A percentile compares a stretch with the other conserved stretches of the same genome.
These are phyloP conservation scores for Laguncularia racemosa DNA, from an alignment of 345 rosid genomes.

Conservation along the genomic window DNA sequence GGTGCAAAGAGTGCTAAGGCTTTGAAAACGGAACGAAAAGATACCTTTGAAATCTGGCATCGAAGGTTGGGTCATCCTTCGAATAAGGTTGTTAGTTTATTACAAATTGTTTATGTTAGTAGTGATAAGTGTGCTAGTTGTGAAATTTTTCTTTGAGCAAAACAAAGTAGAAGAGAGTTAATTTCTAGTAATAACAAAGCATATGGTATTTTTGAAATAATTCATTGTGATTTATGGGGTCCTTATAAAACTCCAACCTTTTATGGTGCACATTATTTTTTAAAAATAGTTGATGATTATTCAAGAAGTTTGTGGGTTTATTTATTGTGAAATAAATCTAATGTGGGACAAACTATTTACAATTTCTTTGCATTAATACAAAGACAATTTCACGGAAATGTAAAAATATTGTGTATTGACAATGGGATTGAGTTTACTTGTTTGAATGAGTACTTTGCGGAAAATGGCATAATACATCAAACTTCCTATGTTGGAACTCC, in stretches of 20 bases:
- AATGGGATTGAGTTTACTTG: too few species aligned
- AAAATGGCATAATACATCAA: not conserved
- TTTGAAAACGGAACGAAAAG: not conserved
- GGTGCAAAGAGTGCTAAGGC: conserved; percentile 2
- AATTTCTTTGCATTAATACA: too few species aligned
- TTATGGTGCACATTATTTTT: conserved; percentile 1
- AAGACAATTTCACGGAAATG: too few species aligned
- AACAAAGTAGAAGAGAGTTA: not conserved
- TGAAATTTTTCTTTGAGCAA: conserved; percentile 8
- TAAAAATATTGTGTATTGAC: too few species aligned
- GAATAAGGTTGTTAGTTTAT: not conserved
- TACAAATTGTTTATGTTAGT: not conserved
- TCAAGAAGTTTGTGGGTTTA: too few species aligned
- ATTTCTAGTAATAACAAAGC: not conserved
- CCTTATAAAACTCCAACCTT: not conserved
- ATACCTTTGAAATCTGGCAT: not conserved
- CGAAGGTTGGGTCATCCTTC: conserved; percentile 2
- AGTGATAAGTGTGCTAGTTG: not conserved
- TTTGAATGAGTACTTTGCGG: not conserved
- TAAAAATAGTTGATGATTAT: not conserved
- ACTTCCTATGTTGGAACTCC: not conserved
- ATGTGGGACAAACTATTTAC: too few species aligned
- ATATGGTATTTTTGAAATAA: not conserved
- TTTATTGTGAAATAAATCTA: too few species aligned
- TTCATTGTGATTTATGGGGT: conserved; percentile 6